These are phyloP conservation scores for Cetradonia linearis DNA, from an alignment of 495 filamentous ascomycete genomes.

Conservation along the genomic window DNA sequence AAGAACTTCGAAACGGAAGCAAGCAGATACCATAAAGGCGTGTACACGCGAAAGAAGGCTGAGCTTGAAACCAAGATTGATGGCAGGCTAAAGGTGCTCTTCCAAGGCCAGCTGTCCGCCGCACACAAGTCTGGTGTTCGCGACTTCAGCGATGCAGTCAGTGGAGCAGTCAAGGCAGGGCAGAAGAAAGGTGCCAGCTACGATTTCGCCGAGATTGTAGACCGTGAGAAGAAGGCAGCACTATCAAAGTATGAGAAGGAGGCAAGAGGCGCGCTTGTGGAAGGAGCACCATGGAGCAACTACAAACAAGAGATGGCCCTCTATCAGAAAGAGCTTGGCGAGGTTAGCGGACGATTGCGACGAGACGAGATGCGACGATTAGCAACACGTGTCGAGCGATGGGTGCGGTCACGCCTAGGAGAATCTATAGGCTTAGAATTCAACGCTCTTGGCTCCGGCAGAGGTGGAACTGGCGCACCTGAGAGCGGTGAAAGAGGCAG, in stretches of 20 bases:
- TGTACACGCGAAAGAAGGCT: slow-evolving; percentile 71
- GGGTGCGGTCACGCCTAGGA: slow-evolving; percentile 75
- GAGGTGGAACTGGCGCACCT: slow-evolving; percentile 68
- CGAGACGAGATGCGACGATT: slow-evolving; percentile 93
- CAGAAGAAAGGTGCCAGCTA: slow-evolving; percentile 84
- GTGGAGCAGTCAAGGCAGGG: slow-evolving; percentile 68
- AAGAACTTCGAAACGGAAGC: slow-evolving; percentile 82
- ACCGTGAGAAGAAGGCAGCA: slow-evolving; percentile 64
- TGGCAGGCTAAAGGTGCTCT: slow-evolving; percentile 71
- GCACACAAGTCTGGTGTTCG: slow-evolving; percentile 80
- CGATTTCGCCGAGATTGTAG: slow-evolving; percentile 92
- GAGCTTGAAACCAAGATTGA: slow-evolving; percentile 86
- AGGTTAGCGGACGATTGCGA: slow-evolving; percentile 69
- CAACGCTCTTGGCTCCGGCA: slow-evolving; percentile 81
- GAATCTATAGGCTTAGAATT: slow-evolving; percentile 90
- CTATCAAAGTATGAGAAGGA: slow-evolving; percentile 67
- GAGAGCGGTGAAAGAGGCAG: slow-evolving; percentile 57
- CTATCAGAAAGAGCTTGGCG: slow-evolving; percentile 72
- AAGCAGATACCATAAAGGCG: slow-evolving; percentile 89
- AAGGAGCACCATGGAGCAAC: slow-evolving; percentile 73
- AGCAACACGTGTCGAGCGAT: slow-evolving; percentile 80
- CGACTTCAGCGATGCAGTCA: slow-evolving; percentile 82
- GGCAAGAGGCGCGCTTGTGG: slow-evolving; percentile 60
- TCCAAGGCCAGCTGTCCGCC: slow-evolving; percentile 74
- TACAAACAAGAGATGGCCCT: slow-evolving; percentile 52